Conservation (phyloP, 1,139 yeast genomes). For the Candida pseudocylindracea region DNA sequence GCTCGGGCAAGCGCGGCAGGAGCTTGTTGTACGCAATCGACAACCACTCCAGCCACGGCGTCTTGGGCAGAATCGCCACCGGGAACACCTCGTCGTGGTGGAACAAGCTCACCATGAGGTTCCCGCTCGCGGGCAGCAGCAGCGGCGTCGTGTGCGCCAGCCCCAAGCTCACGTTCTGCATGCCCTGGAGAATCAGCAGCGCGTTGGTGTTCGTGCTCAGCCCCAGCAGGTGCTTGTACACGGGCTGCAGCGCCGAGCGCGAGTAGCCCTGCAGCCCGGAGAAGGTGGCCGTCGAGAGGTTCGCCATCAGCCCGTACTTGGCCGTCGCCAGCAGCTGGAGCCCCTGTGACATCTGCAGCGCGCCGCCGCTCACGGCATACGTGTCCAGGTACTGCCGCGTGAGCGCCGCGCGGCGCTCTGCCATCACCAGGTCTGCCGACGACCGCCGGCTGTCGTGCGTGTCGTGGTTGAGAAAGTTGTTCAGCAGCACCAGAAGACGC, state of each 20-base stretch:
- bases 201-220: slow-evolving; percentile 1
- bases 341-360: no score
- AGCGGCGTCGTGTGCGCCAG: slow-evolving; percentile 1
- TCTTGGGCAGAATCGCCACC: slow-evolving; percentile 18
- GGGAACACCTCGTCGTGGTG: slow-evolving; percentile 19
- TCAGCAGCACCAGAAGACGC: neutral
- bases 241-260: no score
- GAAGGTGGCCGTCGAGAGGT: no score
- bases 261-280: no score
- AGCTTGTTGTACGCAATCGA: neutral
- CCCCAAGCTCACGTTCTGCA: slow-evolving; percentile 1
- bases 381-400: no score
- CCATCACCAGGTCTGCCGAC: neutral
- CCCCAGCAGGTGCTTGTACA: no score
- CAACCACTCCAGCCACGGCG: slow-evolving; percentile 2
- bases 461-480: neutral
- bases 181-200: slow-evolving; percentile 2
- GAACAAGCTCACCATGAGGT: slow-evolving; percentile 23
- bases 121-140: no score
- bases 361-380: no score
- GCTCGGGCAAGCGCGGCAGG: neutral
- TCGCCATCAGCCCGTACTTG: no score
- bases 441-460: neutral
- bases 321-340: no score
- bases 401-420: no score